Base-by-base conservation (phyloP, 1,139 yeast species). In the Trichomonascaceae sp. region DNA sequence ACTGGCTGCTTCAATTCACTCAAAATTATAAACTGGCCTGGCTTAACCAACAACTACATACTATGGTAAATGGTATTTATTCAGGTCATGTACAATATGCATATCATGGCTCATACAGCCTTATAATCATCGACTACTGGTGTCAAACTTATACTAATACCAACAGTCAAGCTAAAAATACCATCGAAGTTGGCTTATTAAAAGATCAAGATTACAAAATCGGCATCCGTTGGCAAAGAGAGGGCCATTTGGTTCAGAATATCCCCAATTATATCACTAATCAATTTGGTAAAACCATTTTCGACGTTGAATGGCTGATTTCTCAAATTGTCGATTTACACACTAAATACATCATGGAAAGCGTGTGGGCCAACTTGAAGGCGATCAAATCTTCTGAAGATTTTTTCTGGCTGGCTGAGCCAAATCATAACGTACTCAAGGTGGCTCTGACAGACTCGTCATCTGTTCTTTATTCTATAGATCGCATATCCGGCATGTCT, bases 111-210 rank as follows among this genome's bases (percentile, higher is more conserved):
- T 87, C 84, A 43, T 77, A 79, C 55, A 79, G 84, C 47, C 69
- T 80, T 20, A 82, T 89, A 17, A 69, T 80, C 2, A 75, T 89
- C 7, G 81, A 82, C 59, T 88, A 88, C 70, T 87, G 96, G 96
- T 50, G 52, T 43, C 67, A 79, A 74, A 55, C 54, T 27, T 43
- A 20, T 27, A 18, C 53, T 48, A 5, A 30, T 15, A 20, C 49
- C 15, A 38, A 39, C 19, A 20, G 45, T n/a, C 52, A 50, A 15
- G 45, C 49, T 2, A 73, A 77, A 69, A 68, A 81, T 76, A 56
- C 78, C 71, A 77, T 88, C 39, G 88, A 84, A 57, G 78, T 88
- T 56, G 93, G 93, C 0, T 74, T 86, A 19, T 80, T 81, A 60
- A 75, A 72, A 47, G 67, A 73, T 27, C 75, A 81, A 58, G 75